Percentiles rank a stretch among this genome's conserved stretches.
These are phyloP conservation scores for Colletotrichum sp. DNA, from an alignment of 2,329 filamentous ascomycete species.

Conservation along the genomic window DNA sequence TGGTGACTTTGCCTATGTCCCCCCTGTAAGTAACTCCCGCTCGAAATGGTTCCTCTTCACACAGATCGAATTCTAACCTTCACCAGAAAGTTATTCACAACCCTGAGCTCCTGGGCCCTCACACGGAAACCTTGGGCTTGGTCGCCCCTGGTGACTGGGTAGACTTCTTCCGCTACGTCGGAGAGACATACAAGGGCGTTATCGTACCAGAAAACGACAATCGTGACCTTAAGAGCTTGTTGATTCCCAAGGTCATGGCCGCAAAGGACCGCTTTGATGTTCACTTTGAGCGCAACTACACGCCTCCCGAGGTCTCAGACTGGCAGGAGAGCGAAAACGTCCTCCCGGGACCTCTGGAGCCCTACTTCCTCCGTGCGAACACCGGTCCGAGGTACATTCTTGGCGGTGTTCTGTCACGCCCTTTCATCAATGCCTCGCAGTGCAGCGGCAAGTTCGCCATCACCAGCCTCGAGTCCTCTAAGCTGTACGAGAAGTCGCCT, in stretches of 20 bases:
- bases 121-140: conserved; percentile 59
- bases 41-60: too few species aligned
- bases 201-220: conserved; percentile 56
- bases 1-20: conserved; percentile 63
- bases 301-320: conserved; percentile 46
- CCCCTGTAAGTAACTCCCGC: conserved; percentile 46
- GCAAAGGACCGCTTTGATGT: conserved; percentile 62
- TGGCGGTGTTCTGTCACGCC: conserved; percentile 50
- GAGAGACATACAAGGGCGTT: conserved; percentile 54
- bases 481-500: conserved; percentile 37
- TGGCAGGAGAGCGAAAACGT: conserved; percentile 46
- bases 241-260: conserved; percentile 61
- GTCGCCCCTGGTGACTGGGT: conserved; percentile 65
- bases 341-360: conserved; percentile 41
- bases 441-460: conserved; percentile 56
- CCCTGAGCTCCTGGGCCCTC: conserved; percentile 57
- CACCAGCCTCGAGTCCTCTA: conserved; percentile 54
- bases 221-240: conserved; percentile 52
- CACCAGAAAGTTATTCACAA: conserved; percentile 56
- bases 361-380: conserved; percentile 58
- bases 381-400: conserved; percentile 51
- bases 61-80: not conserved
- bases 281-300: conserved; percentile 53
- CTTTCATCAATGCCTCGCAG: conserved; percentile 54
- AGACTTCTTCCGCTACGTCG: conserved; percentile 65